These are phyloP conservation scores for Geoglossum glabrum DNA, from an alignment of 495 filamentous ascomycete genomes.

Conservation along the genomic window DNA sequence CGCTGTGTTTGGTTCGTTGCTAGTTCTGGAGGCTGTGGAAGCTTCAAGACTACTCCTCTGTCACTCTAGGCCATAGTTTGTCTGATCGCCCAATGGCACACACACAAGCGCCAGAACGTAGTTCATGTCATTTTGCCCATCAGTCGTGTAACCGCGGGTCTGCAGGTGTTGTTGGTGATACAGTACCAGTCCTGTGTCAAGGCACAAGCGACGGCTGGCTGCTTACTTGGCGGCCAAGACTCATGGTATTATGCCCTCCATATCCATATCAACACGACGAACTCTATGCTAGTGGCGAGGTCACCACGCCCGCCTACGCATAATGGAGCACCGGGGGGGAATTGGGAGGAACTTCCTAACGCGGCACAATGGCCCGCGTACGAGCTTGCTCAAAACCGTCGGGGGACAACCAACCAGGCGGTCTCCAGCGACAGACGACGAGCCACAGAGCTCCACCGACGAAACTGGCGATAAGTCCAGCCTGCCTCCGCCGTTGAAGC, in stretches of 20 bases:
- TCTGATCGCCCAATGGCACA: too few species aligned
- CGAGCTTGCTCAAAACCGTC: not conserved
- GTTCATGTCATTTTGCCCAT: too few species aligned
- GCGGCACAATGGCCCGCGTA: not conserved
- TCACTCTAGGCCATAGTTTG: not conserved
- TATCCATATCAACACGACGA: too few species aligned
- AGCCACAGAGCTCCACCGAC: constrained; percentile 4
- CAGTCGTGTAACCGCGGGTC: too few species aligned
- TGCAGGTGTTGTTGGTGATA: too few species aligned
- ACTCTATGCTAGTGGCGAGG: not conserved
- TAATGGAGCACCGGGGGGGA: not conserved
- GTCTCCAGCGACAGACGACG: not conserved
- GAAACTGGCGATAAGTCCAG: not conserved
- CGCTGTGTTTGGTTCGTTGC: not conserved
- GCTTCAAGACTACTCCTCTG: too few species aligned
- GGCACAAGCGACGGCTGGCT: too few species aligned
- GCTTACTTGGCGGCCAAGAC: too few species aligned
- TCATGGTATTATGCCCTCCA: too few species aligned
- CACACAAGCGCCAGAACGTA: too few species aligned
- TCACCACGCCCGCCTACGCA: not conserved
- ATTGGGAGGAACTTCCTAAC: not conserved
- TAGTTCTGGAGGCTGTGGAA: not conserved
- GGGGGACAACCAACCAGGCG: not conserved
- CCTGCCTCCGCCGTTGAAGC: not conserved
- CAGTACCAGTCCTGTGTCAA: too few species aligned